Evolutionary conservation across 306 rosid genomes (phyloP).

Genomic region (Quercus cerris): DNA sequence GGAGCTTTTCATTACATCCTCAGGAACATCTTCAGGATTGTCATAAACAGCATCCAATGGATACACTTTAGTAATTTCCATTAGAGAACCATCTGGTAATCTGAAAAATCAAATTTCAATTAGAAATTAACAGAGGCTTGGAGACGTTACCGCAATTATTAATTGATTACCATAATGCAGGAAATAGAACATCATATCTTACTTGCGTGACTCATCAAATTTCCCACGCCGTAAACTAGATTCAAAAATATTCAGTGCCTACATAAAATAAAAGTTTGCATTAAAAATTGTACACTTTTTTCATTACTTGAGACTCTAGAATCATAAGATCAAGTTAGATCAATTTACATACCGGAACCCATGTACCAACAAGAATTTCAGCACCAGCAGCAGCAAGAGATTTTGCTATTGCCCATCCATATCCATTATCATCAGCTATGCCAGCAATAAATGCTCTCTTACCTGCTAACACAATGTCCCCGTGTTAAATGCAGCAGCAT

Average conservation of each 20-base stretch:
- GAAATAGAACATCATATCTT: not conserved
- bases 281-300: conserved; percentile 22
- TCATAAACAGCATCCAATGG: conserved; percentile 93
- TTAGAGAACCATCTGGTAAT: conserved; percentile 82
- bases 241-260: conserved; percentile 95
- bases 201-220: conserved; percentile 87
- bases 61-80: conserved; percentile 89
- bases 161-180: not conserved
- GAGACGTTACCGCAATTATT: not conserved
- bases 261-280: conserved; percentile 10
- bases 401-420: conserved; percentile 98
- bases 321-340: not conserved
- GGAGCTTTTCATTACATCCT: conserved; percentile 57
- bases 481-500: not conserved
- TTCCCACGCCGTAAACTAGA: conserved; percentile 91
- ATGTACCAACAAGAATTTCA: conserved; percentile 92
- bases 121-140: conserved; percentile 16
- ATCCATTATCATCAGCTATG: conserved; percentile 92
- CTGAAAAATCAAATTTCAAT: conserved; percentile 40
- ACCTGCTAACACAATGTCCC: conserved; percentile 39
- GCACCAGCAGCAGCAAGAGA: conserved; percentile 98
- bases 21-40: conserved; percentile 85
- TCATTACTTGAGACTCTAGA: not conserved
- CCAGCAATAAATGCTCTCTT: conserved; percentile 97
- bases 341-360: conserved; percentile 87